phyloP scores from a whole-genome alignment of 2,329 filamentous ascomycete genomes.

The Aspergillus pseudoviridinutans region DNA sequence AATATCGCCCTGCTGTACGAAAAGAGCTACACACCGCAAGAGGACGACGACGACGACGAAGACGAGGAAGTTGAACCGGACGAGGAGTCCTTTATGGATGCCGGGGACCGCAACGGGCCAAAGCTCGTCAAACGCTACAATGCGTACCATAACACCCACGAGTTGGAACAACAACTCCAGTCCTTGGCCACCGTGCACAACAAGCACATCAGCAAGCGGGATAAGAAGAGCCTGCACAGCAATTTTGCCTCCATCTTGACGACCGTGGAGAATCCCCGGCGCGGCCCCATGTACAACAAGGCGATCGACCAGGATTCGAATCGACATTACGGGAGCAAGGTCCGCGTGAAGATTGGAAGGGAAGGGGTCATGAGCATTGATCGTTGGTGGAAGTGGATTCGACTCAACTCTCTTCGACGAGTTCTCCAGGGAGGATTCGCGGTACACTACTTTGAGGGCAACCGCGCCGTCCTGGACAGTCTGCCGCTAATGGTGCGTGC shows the following conservation, averaged over 20 bases:
- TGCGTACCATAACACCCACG: constrained; percentile 61
- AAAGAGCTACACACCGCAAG: constrained; percentile 58
- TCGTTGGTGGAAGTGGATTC: constrained; percentile 69
- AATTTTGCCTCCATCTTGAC: constrained; percentile 64
- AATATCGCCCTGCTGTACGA: constrained; percentile 83
- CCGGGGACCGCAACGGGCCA: constrained; percentile 37
- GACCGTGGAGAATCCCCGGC: constrained; percentile 62
- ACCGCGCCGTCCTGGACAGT: constrained; percentile 57
- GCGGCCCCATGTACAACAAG: constrained; percentile 63
- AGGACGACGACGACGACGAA: constrained; percentile 56
- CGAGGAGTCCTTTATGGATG: constrained; percentile 33
- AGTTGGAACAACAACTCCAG: constrained; percentile 57
- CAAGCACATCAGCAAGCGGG: constrained; percentile 62
- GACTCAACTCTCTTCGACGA: constrained; percentile 58
- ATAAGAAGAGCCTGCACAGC: constrained; percentile 62
- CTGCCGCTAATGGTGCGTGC: constrained; percentile 47
- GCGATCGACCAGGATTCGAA: constrained; percentile 60
- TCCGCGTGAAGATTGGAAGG: constrained; percentile 56
- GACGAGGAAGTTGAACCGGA: constrained; percentile 41
- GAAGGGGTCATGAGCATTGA: constrained; percentile 62
- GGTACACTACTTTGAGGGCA: constrained; percentile 58
- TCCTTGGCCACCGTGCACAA: constrained; percentile 58
- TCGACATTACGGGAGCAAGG: constrained; percentile 57
- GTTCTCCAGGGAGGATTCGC: constrained; percentile 60
- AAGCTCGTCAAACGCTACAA: constrained; percentile 61